These are phyloP conservation scores for Ustulina deusta DNA, from an alignment of 2,329 filamentous ascomycete genomes.

Conservation along the genomic window DNA sequence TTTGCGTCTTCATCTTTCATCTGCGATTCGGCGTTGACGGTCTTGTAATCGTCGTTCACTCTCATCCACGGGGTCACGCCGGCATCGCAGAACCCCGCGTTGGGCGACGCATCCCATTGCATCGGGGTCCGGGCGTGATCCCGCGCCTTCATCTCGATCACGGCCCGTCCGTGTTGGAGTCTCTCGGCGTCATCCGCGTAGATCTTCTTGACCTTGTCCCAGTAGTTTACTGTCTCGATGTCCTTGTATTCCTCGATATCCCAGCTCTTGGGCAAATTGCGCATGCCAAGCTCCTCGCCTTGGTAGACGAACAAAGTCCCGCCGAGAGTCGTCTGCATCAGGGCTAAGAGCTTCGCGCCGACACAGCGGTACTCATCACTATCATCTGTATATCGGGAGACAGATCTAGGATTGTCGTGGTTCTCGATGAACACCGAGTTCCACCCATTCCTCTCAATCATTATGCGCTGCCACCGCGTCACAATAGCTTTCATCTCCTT, in stretches of 20 bases:
- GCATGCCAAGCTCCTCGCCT: conserved; percentile 74
- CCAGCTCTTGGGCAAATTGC: conserved; percentile 69
- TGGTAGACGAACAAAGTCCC: conserved; percentile 76
- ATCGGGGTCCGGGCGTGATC: conserved; percentile 77
- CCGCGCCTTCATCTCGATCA: conserved; percentile 69
- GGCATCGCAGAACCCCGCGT: conserved; percentile 71
- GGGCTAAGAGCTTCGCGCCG: conserved; percentile 69
- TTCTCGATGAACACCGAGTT: conserved; percentile 74
- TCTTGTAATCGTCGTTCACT: conserved; percentile 62
- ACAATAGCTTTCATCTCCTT: conserved; percentile 56
- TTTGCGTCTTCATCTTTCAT: conserved; percentile 32
- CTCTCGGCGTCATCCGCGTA: conserved; percentile 55
- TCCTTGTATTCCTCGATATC: conserved; percentile 72
- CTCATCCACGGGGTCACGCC: conserved; percentile 70
- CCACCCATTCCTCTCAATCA: conserved; percentile 68
- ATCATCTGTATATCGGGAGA: conserved; percentile 66
- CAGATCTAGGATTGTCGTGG: conserved; percentile 71
- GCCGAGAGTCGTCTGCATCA: conserved; percentile 63
- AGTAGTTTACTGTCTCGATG: conserved; percentile 63
- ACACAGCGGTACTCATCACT: conserved; percentile 59
- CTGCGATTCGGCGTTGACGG: conserved; percentile 70
- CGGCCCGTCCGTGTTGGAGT: conserved; percentile 60
- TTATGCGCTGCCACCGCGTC: conserved; percentile 57
- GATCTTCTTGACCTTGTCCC: conserved; percentile 52
- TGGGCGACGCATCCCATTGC: conserved; percentile 68